Percentiles rank a stretch among this genome's conserved stretches.
phyloP scores from a whole-genome alignment of 352 stramenopile species.

The Elongisporangium prolatum region DNA sequence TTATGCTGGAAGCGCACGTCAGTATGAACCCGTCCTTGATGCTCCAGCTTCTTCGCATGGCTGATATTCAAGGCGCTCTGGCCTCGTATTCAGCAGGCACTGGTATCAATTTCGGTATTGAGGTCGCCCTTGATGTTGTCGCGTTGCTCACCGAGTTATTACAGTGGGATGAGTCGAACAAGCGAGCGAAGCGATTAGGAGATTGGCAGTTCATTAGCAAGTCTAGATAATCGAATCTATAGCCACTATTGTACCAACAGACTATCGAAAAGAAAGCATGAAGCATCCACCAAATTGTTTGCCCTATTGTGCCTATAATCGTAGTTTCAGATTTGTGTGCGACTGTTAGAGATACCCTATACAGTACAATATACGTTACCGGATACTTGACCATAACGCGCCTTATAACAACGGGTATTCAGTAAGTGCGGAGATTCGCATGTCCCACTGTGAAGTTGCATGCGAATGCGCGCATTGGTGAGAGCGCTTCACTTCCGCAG shows the following conservation, averaged over 20 bases:
- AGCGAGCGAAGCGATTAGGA: slow-evolving; percentile 26
- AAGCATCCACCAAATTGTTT: too few relatives aligned
- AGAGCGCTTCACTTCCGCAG: neutral
- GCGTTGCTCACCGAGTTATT: slow-evolving; percentile 61
- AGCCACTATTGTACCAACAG: neutral
- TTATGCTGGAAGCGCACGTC: slow-evolving; percentile 43
- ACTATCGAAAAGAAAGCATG: neutral
- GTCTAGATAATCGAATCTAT: neutral
- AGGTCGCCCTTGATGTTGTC: slow-evolving; percentile 80
- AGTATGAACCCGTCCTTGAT: slow-evolving; percentile 54
- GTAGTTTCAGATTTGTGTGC: neutral
- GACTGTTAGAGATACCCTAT: neutral
- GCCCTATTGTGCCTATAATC: neutral
- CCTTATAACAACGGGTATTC: neutral
- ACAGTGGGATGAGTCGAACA: slow-evolving; percentile 55
- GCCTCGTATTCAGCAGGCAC: slow-evolving; percentile 47
- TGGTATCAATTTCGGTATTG: slow-evolving; percentile 72
- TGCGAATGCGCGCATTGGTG: slow-evolving; percentile 1
- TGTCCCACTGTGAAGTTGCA: neutral
- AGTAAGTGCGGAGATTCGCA: neutral
- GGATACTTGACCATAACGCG: too few relatives aligned
- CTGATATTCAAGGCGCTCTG: slow-evolving; percentile 76
- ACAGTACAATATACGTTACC: neutral
- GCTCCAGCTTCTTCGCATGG: slow-evolving; percentile 59
- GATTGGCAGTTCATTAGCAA: slow-evolving; percentile 2